These are phyloP conservation scores for Elaeis guineensis DNA, from an alignment of 176 grass and related monocot species.

Conservation along the genomic window DNA sequence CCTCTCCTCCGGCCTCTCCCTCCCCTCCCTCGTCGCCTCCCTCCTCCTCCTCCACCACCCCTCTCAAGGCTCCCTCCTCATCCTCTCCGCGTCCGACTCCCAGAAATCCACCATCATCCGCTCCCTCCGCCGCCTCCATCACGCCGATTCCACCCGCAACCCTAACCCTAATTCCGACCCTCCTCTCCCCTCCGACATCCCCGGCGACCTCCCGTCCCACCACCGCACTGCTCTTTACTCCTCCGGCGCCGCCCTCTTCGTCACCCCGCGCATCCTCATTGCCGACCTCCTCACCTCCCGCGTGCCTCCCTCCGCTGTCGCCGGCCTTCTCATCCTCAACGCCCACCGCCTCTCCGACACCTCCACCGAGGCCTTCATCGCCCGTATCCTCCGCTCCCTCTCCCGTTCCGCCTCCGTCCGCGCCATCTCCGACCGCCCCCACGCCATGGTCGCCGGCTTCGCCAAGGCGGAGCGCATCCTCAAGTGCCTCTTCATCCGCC, in stretches of 20 bases:
- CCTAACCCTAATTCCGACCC: slow-evolving; percentile 1
- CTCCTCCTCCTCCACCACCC: slow-evolving; percentile 55
- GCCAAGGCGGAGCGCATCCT: slow-evolving; percentile 81
- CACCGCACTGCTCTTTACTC: slow-evolving; percentile 65
- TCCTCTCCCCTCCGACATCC: slow-evolving; percentile 30
- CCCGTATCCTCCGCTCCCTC: slow-evolving; percentile 49
- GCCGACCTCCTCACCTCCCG: slow-evolving; percentile 89
- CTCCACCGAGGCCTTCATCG: slow-evolving; percentile 79
- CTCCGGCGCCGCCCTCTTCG: slow-evolving; percentile 51
- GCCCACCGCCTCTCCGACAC: slow-evolving; percentile 60
- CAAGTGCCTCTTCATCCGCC: slow-evolving; percentile 77
- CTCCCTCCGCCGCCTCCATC: slow-evolving; percentile 26
- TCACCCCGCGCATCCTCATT: slow-evolving; percentile 71
- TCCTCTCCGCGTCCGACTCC: slow-evolving; percentile 63
- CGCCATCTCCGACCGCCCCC: slow-evolving; percentile 79
- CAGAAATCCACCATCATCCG: slow-evolving; percentile 43
- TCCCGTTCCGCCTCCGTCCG: slow-evolving; percentile 45
- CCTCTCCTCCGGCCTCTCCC: slow-evolving; percentile 55
- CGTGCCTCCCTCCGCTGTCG: slow-evolving; percentile 39
- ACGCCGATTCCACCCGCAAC: neutral
- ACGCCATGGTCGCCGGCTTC: slow-evolving; percentile 83
- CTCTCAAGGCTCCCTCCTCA: slow-evolving; percentile 41
- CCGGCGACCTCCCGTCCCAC: slow-evolving; percentile 52
- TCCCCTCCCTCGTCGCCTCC: slow-evolving; percentile 49
- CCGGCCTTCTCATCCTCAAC: slow-evolving; percentile 50